Percentiles rank a stretch among this genome's conserved stretches.
Evolutionary conservation across 148 eudicot genomes (phyloP).

Genomic region (Bassia scoparia): DNA sequence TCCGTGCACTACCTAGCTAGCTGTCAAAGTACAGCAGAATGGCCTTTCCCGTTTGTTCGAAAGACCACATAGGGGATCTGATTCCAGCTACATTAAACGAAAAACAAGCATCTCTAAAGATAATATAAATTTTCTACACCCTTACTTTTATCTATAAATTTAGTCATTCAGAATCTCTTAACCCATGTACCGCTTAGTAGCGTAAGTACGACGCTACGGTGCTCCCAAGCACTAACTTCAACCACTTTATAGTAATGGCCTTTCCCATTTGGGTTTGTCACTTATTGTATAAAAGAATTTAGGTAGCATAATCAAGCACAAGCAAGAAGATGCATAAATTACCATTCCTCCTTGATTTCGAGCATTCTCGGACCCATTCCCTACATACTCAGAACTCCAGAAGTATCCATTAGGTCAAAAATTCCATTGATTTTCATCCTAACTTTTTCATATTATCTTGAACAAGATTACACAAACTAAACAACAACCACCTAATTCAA

Average conservation of each 20-base stretch:
- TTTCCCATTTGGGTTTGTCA: too few relatives aligned
- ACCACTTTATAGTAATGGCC: background rate
- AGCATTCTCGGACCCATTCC: background rate
- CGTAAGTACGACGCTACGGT: background rate
- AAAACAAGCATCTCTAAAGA: background rate
- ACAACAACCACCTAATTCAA: background rate
- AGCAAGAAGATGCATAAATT: background rate
- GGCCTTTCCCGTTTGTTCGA: background rate
- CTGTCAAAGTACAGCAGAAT: background rate
- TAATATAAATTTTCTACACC: background rate
- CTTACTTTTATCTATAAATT: background rate
- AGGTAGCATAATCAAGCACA: background rate
- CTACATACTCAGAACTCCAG: background rate
- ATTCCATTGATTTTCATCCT: background rate
- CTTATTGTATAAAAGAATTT: too few relatives aligned
- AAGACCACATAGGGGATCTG: constrained; percentile 9
- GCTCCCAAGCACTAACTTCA: background rate
- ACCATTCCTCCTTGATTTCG: background rate
- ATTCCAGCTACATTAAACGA: constrained; percentile 3
- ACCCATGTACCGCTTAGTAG: background rate
- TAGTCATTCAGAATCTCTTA: background rate
- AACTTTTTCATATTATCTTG: background rate
- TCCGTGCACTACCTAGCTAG: background rate
- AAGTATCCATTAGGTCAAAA: background rate
- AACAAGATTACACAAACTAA: background rate